Evolutionary conservation across 1,284 basidiomycete species (phyloP), one percentile per base, ranked within the genome.

Genomic region (Irpex sp.): DNA sequence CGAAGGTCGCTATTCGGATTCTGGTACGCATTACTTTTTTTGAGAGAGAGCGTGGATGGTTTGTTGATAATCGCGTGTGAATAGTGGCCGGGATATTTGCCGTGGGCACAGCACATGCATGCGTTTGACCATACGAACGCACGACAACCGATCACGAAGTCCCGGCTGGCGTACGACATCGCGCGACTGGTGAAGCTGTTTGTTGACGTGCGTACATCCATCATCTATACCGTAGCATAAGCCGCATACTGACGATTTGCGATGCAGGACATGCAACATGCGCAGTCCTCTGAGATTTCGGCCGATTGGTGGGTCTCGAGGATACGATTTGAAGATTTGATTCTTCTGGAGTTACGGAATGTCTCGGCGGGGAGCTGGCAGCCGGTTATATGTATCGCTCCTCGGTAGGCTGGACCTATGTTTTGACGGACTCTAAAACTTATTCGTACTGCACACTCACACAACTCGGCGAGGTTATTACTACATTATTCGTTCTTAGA

Each of bases 301-400:
- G 7, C 14, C 7, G 61, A 62, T 37, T 62, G 61, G 61, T 58
- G 57, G 57, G 28, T 62, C n/a, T 53, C n/a, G 12, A 48, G 21
- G 9, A 33, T 62, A 14, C 14, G 28, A 7, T 59, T 58, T 33
- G 52, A 62, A 7, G 36, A 35, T 21, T 33, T 62, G 6, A 36
- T 55, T 18, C 36, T 62, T 1, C 9, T 62, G 14, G 61, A 62
- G 19, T 39, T 62, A 4, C 61, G 61, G 18, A 59, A 58, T 19
- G 57, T 62, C 12, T 55, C 61, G 5, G 19, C 49, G 9, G 61
- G 57, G 10, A 62, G 51, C 45, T 62, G 61, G 61, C 61, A 62
- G 45, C 61, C 61, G 12, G 57, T 62, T 4, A 14, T 62, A 4
- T 54, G 52, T n/a, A 19, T 16, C n/a, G 33, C 33, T 14, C 16